phyloP scores from a whole-genome alignment of 176 grass and related monocot genomes.

The Saccharum officinarum region DNA sequence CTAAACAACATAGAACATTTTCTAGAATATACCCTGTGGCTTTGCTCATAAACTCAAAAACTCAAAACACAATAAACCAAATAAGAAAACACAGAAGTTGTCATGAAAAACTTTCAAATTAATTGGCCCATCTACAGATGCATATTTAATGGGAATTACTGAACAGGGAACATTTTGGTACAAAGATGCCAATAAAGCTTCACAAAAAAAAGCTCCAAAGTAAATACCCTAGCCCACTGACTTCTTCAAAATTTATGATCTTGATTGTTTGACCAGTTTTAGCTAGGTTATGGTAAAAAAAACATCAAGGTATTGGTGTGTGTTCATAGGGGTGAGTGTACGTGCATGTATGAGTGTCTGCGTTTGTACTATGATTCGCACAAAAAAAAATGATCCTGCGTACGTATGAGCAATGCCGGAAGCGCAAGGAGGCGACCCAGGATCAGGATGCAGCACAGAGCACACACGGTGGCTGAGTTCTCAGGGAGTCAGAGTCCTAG shows the following conservation, averaged over 20 bases:
- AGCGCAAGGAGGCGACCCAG: not conserved
- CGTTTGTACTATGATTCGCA: not conserved
- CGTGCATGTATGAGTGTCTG: not conserved
- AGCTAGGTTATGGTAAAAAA: slow-evolving; percentile 4
- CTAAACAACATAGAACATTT: slow-evolving; percentile 8
- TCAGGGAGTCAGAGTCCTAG: not conserved
- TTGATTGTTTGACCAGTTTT: not conserved
- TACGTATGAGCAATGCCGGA: not conserved
- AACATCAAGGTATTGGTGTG: not conserved
- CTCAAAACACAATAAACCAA: not conserved
- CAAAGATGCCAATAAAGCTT: not conserved
- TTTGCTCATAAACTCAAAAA: not conserved
- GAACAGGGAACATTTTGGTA: not conserved
- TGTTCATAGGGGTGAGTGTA: not conserved
- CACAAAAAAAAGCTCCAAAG: no score
- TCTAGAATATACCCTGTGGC: not conserved
- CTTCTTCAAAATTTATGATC: not conserved
- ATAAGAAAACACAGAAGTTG: not conserved
- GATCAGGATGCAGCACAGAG: not conserved
- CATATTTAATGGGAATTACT: not conserved
- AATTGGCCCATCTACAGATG: not conserved
- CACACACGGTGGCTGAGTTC: not conserved
- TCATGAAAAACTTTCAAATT: not conserved
- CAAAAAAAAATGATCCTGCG: not conserved
- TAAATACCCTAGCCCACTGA: not conserved